These are phyloP conservation scores for Wickerhamomyces rabaulensis DNA, from an alignment of 805 yeast genomes.

Conservation along the genomic window DNA sequence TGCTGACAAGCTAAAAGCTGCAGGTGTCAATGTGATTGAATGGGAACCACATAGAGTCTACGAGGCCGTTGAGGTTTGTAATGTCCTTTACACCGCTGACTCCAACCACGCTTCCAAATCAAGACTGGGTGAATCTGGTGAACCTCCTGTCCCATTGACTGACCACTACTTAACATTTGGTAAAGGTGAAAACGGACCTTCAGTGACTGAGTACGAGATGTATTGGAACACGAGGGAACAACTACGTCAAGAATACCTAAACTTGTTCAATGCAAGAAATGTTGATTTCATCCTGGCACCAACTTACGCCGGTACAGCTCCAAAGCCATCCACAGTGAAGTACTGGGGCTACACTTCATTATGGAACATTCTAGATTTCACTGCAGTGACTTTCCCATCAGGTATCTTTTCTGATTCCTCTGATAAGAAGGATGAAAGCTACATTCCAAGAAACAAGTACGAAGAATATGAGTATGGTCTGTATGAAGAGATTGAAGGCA, in stretches of 20 bases:
- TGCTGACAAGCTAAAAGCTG: slow-evolving; percentile 47
- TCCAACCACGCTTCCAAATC: slow-evolving; percentile 57
- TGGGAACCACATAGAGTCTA: slow-evolving; percentile 55
- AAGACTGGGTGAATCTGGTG: slow-evolving; percentile 55
- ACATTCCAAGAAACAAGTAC: slow-evolving; percentile 16
- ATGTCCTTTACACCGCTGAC: slow-evolving; percentile 54
- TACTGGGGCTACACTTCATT: slow-evolving; percentile 81
- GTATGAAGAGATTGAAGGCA: slow-evolving; percentile 43
- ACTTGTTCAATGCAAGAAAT: slow-evolving; percentile 45
- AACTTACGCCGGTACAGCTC: slow-evolving; percentile 67
- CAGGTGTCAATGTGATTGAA: slow-evolving; percentile 53
- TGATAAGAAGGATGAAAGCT: slow-evolving; percentile 40
- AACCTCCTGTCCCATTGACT: slow-evolving; percentile 61
- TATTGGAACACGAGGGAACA: slow-evolving; percentile 52
- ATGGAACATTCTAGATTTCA: slow-evolving; percentile 68
- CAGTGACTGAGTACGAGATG: slow-evolving; percentile 49
- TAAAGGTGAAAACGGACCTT: slow-evolving; percentile 43
- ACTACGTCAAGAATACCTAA: slow-evolving; percentile 52
- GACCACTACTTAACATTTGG: slow-evolving; percentile 57
- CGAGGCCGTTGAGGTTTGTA: slow-evolving; percentile 55
- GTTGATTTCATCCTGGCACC: slow-evolving; percentile 68
- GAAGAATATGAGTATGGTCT: slow-evolving; percentile 21
- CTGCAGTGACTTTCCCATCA: slow-evolving; percentile 60
- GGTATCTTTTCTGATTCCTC: slow-evolving; percentile 34
- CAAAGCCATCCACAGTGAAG: slow-evolving; percentile 53